Conservation (phyloP, 257 asterid genomes). For the Solanum piurae region DNA sequence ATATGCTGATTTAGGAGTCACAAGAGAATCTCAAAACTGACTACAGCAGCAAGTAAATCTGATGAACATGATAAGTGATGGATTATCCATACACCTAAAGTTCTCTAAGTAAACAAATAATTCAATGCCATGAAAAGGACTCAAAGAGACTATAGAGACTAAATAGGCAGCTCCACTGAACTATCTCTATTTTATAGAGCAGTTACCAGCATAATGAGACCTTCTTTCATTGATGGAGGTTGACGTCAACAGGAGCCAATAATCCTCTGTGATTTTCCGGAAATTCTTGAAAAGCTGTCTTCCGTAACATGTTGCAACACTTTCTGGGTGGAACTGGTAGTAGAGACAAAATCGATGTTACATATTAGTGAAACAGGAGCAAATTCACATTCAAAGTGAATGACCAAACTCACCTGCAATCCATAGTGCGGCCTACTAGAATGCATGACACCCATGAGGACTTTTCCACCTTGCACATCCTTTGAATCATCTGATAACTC, state of each 20-base stretch:
- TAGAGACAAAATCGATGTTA: constrained; percentile 6
- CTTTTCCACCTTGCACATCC: constrained; percentile 27
- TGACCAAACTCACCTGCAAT: constrained; percentile 53
- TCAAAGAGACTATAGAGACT: neutral
- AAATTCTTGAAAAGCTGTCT: constrained; percentile 80
- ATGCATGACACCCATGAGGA: constrained; percentile 97
- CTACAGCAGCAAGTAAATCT: neutral
- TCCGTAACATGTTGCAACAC: constrained; percentile 80
- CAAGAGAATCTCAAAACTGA: neutral
- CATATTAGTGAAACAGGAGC: neutral
- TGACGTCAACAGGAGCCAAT: constrained; percentile 59
- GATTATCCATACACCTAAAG: neutral
- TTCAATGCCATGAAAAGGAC: neutral
- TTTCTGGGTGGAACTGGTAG: constrained; percentile 92
- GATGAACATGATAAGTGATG: neutral
- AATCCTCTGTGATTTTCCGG: constrained; percentile 70
- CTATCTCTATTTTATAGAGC: constrained; percentile 9
- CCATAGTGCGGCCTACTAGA: constrained; percentile 87
- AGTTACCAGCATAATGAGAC: constrained; percentile 52
- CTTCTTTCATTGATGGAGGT: constrained; percentile 33
- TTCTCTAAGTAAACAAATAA: neutral
- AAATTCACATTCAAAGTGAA: neutral
- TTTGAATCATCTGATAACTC: constrained; percentile 24
- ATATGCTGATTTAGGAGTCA: neutral
- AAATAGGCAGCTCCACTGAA: neutral